A percentile compares a stretch with the other conserved stretches of the same genome.
These are phyloP conservation scores for Botrytis elliptica DNA, from an alignment of 2,329 filamentous ascomycete genomes.

Conservation along the genomic window DNA sequence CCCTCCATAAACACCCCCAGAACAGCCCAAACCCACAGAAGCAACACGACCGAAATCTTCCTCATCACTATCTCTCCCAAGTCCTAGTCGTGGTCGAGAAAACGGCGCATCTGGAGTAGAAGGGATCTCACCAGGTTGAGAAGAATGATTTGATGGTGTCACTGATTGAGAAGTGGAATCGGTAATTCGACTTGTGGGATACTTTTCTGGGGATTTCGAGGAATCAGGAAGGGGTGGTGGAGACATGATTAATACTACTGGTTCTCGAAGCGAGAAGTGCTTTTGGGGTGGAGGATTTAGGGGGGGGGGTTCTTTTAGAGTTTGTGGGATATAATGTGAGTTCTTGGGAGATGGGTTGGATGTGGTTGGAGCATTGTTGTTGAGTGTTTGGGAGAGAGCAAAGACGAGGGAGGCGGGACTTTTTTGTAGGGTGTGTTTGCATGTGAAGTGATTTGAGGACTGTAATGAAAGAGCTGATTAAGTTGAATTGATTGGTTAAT, in stretches of 20 bases:
- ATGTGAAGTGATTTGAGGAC: background rate
- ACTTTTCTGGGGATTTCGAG: background rate
- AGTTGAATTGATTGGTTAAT: background rate
- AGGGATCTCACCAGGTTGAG: background rate
- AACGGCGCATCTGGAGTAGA: too few relatives aligned
- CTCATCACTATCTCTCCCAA: too few relatives aligned
- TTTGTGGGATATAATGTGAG: background rate
- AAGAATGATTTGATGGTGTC: background rate
- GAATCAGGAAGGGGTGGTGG: background rate
- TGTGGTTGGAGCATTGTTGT: background rate
- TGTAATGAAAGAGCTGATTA: background rate
- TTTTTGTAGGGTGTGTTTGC: background rate
- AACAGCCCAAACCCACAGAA: background rate
- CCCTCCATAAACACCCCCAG: background rate
- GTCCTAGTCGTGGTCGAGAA: background rate
- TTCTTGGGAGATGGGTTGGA: background rate
- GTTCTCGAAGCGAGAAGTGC: background rate
- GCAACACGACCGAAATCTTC: too few relatives aligned
- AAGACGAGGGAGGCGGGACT: too few relatives aligned
- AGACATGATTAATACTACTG: background rate
- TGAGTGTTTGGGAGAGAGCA: accelerated
- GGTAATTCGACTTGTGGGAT: accelerated
- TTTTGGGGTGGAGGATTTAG: background rate
- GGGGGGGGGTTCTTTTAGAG: too few relatives aligned
- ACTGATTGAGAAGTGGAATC: background rate